Conservation (phyloP, 2,329 filamentous ascomycete genomes). For the Geosmithia morbida region DNA sequence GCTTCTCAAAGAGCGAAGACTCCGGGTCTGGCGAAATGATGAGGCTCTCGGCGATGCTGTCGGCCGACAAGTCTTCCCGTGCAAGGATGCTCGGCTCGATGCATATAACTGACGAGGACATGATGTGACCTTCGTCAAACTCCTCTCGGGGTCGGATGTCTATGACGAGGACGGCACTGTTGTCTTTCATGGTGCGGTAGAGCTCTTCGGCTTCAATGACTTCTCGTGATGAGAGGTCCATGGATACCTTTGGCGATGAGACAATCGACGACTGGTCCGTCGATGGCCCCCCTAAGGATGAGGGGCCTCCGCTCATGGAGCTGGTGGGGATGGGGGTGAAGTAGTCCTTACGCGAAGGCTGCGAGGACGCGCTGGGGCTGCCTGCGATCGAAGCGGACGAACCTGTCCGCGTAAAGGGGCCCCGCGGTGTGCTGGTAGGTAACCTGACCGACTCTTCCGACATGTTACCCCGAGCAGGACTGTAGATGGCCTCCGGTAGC, state of each 20-base stretch:
- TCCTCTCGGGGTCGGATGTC: slow-evolving; percentile 70
- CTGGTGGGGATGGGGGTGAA: slow-evolving; percentile 19
- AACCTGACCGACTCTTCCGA: slow-evolving; percentile 50
- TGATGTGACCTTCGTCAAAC: slow-evolving; percentile 83
- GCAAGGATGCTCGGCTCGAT: slow-evolving; percentile 67
- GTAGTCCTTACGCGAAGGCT: slow-evolving; percentile 16
- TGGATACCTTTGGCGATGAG: slow-evolving; percentile 1
- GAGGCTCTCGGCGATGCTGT: slow-evolving; percentile 51
- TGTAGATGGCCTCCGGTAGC: slow-evolving; percentile 62
- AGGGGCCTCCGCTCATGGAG: slow-evolving; percentile 1
- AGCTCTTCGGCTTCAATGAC: slow-evolving; percentile 56
- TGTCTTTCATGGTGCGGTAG: slow-evolving; percentile 49
- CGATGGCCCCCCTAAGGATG: neutral
- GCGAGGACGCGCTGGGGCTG: slow-evolving; percentile 12
- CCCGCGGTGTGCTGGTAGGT: slow-evolving; percentile 49
- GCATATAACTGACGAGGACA: slow-evolving; percentile 71
- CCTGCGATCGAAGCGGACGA: slow-evolving; percentile 28
- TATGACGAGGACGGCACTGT: slow-evolving; percentile 57
- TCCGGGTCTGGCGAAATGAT: slow-evolving; percentile 63
- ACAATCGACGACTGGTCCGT: slow-evolving; percentile 1
- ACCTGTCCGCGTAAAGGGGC: slow-evolving; percentile 45
- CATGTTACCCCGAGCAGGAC: slow-evolving; percentile 58
- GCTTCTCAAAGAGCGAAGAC: slow-evolving; percentile 54
- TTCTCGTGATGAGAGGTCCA: slow-evolving; percentile 38
- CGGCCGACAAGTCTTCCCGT: slow-evolving; percentile 50